phyloP scores from a whole-genome alignment of 345 rosid species.

The Cardamine occulta region DNA sequence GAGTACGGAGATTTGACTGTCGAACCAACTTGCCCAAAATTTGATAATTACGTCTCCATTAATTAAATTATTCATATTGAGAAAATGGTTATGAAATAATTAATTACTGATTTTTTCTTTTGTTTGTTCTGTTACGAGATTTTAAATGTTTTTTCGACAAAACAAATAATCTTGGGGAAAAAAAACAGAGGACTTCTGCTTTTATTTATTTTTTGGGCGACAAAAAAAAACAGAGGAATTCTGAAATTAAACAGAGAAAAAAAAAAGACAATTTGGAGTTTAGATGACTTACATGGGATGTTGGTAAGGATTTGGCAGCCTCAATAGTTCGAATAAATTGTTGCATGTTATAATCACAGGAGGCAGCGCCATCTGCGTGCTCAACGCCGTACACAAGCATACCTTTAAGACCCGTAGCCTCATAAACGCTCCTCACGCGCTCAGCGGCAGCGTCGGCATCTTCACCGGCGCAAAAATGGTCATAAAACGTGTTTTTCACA shows the following conservation, averaged over 20 bases:
- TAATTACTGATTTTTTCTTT: background rate
- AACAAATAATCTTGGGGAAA: background rate
- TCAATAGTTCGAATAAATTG: conserved; percentile 60
- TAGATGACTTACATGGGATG: conserved; percentile 58
- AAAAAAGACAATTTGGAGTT: background rate
- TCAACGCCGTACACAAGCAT: conserved; percentile 85
- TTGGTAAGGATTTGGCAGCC: conserved; percentile 62
- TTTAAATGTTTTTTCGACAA: background rate
- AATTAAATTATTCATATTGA: background rate
- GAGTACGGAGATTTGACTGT: conserved; percentile 38
- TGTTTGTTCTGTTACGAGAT: background rate
- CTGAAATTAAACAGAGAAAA: background rate
- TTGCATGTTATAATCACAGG: conserved; percentile 69
- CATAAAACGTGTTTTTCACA: conserved; percentile 63
- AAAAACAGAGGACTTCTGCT: background rate
- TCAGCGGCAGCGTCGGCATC: conserved; percentile 48
- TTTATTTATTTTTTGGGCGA: background rate
- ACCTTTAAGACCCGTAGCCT: conserved; percentile 64
- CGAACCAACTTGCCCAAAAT: conserved; percentile 27
- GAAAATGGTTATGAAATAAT: background rate
- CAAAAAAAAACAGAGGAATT: background rate
- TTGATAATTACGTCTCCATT: conserved; percentile 10
- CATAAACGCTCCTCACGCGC: conserved; percentile 51
- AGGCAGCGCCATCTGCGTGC: conserved; percentile 55
- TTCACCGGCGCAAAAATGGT: conserved; percentile 91